A percentile compares a stretch with the other conserved stretches of the same genome.
phyloP scores from a whole-genome alignment of 208 protist genomes.

The Trypanosoma lewisi region DNA sequence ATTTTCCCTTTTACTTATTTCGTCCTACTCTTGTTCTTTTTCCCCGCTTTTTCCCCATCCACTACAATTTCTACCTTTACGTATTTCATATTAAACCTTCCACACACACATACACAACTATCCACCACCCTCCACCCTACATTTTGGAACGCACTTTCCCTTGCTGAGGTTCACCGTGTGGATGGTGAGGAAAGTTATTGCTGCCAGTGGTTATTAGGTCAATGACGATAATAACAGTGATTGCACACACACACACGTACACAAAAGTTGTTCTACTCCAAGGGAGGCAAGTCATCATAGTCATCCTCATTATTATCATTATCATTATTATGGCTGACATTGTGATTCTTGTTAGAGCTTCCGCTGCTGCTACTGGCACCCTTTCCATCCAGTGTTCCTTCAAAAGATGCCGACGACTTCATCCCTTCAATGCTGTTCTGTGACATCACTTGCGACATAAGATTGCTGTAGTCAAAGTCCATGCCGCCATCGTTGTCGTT shows the following conservation, averaged over 20 bases:
- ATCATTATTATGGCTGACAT: neutral
- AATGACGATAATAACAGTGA: too few species aligned
- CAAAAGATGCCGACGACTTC: constrained; percentile 20
- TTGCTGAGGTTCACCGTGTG: neutral
- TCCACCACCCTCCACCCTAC: too few species aligned
- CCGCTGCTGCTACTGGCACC: neutral
- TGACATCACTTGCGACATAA: constrained; percentile 33
- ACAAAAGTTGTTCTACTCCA: constrained; percentile 16
- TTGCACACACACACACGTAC: neutral
- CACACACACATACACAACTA: too few species aligned
- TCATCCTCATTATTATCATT: constrained; percentile 21
- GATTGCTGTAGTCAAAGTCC: constrained; percentile 29
- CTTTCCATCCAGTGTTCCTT: neutral
- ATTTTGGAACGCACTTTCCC: too few species aligned
- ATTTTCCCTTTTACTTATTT: too few species aligned
- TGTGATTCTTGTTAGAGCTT: neutral
- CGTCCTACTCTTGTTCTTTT: neutral
- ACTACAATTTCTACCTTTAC: neutral
- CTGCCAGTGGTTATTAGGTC: too few species aligned
- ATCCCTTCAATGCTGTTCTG: constrained; percentile 27
- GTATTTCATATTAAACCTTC: neutral
- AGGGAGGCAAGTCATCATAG: constrained; percentile 32
- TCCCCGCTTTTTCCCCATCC: neutral
- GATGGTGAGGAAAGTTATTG: too few species aligned
- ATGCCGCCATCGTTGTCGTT: constrained; percentile 30